Base-by-base conservation (phyloP, 2,329 filamentous ascomycete genomes). In the Diaporthe batatas region DNA sequence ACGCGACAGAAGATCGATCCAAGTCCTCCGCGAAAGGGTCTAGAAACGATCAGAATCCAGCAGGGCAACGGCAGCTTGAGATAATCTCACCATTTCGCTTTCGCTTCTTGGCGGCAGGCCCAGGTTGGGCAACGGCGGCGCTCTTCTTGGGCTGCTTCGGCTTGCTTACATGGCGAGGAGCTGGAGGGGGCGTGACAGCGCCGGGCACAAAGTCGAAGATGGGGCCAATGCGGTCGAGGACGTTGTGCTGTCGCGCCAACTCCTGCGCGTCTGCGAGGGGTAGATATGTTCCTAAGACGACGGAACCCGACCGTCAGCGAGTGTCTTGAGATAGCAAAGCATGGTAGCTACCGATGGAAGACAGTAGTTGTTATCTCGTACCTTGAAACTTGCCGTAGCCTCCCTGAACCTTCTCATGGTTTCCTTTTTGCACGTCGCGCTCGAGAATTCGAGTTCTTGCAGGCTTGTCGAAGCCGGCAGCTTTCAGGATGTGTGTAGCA, bases 311-410 rank as follows among this genome's bases (percentile, higher is more conserved):
- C 58, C 25, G 72, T 73, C 54, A 72, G 49, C 54, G n/a, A 74
- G 32, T 23, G 12, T 36, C 68, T 16, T 6, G 39, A 34, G 5
- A 34, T 10, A 16, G 39, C 10, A 11, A 16, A 47, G 11, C 21
- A 32, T 6, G 14, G 14, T 3, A 34, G 29, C 2, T 4, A 47
- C 12, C 29, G 2, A n/a, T 5, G 7, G 36, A 25, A 34, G 4
- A 16, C 12, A 49, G 44, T 57, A 14, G 25, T 8, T 57, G 25
- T 8, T 57, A 29, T 34, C 32, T 44, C 83, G 57, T 79, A 94
- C 93, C 95, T 86, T 99, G 96, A 78, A 98, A 99, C 90, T 98
- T 98, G 79, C 96, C 96, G 82, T 98, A 98, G 21, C 96, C 96
- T 76, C 96, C 96, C 81, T 99, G 96, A 7, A 99, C 95, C 85